These are phyloP conservation scores for Orbilia javanica DNA, from an alignment of 2,329 filamentous ascomycete genomes.

Conservation along the genomic window DNA sequence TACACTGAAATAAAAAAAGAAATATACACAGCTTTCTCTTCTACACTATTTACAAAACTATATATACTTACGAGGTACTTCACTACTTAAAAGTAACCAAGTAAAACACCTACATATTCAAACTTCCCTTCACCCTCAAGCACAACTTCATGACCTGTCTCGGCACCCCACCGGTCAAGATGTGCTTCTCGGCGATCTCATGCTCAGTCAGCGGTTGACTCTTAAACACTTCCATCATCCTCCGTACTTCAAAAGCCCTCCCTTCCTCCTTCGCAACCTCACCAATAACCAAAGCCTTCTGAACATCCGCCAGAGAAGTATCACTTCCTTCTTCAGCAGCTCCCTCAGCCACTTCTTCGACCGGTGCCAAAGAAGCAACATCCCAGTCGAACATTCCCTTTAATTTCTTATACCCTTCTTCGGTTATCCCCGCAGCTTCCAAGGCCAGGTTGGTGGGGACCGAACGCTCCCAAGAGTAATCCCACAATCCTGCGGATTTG, in stretches of 20 bases:
- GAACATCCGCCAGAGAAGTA: conserved; percentile 79
- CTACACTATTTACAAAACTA: conserved; percentile 41
- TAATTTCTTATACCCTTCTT: conserved; percentile 34
- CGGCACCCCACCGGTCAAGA: conserved; percentile 59
- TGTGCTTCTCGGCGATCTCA: conserved; percentile 58
- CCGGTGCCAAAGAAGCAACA: conserved; percentile 65
- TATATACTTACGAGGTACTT: not conserved
- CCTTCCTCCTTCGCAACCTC: conserved; percentile 37
- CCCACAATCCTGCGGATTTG: conserved; percentile 48
- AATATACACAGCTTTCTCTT: conserved; percentile 6
- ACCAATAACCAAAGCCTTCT: conserved; percentile 62
- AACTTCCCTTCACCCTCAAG: conserved; percentile 59
- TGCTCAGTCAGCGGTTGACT: conserved; percentile 43
- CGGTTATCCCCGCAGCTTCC: conserved; percentile 25
- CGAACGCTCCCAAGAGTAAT: conserved; percentile 48
- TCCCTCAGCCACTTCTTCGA: conserved; percentile 68
- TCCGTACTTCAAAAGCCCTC: conserved; percentile 25
- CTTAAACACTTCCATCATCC: conserved; percentile 30
- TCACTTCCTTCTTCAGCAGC: conserved; percentile 72
- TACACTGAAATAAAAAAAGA: conserved; percentile 4
- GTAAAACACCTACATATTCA: conserved; percentile 35
- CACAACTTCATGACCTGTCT: conserved; percentile 59
- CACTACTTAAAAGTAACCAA: too few species aligned
- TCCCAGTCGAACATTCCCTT: conserved; percentile 67
- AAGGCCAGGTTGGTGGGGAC: conserved; percentile 27